Percentiles rank a stretch among this genome's conserved stretches.
Evolutionary conservation across 2,329 filamentous ascomycete genomes (phyloP).

Genomic region (Aotearoamyces nothofagi): DNA sequence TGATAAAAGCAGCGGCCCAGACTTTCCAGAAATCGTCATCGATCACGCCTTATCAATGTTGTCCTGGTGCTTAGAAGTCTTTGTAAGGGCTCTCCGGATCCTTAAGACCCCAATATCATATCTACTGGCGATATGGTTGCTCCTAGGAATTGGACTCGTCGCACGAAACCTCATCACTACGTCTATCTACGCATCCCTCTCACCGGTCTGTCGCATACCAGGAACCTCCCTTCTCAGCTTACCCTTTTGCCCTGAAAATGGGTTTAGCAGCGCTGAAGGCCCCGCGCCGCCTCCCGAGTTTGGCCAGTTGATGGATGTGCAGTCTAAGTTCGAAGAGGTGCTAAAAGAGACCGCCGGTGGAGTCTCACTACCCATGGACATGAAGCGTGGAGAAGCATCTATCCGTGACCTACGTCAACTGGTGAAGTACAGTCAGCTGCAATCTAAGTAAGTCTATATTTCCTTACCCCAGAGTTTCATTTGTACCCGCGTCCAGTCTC

Average conservation of each 20-base stretch:
- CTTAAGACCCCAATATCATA: conserved; percentile 50
- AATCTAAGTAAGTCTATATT: conserved; percentile 27
- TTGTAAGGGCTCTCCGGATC: conserved; percentile 42
- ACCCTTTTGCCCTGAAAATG: conserved; percentile 39
- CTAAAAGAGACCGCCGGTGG: conserved; percentile 51
- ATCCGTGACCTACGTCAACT: conserved; percentile 61
- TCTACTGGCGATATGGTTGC: conserved; percentile 43
- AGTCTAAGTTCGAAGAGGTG: conserved; percentile 64
- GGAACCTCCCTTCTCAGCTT: conserved; percentile 44
- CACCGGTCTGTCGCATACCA: conserved; percentile 56
- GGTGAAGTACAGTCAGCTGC: conserved; percentile 54
- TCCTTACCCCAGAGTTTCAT: no score
- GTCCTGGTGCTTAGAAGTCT: conserved; percentile 37
- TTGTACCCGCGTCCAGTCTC: no score
- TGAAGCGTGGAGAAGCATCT: conserved; percentile 62
- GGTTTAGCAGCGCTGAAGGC: conserved; percentile 11
- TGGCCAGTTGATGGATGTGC: conserved; percentile 57
- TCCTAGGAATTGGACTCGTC: conserved; percentile 41
- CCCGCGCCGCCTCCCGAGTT: conserved; percentile 36
- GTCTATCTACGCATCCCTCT: conserved; percentile 44
- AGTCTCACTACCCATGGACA: conserved; percentile 56
- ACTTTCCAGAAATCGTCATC: conserved; percentile 10
- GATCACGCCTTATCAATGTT: conserved; percentile 12
- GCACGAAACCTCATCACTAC: conserved; percentile 45
- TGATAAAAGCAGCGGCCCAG: no score